These are phyloP conservation scores for Carnegiea gigantea DNA, from an alignment of 179 eudicot genomes.

Conservation along the genomic window DNA sequence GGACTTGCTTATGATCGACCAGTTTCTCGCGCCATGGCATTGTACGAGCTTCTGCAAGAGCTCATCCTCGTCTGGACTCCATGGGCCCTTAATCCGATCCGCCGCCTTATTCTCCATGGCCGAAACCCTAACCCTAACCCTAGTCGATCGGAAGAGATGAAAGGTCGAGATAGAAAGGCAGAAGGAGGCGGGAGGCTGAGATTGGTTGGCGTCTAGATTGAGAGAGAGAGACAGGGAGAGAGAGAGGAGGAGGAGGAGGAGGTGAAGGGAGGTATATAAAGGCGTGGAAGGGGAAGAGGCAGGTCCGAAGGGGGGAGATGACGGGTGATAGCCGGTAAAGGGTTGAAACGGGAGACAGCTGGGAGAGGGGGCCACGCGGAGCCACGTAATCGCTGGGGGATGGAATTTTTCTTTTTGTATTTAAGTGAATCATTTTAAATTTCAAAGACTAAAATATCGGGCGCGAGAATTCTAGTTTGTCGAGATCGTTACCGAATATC, in stretches of 20 bases:
- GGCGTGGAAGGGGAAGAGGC: neutral
- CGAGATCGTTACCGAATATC: neutral
- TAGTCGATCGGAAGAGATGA: neutral
- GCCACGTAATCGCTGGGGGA: slow-evolving; percentile 26
- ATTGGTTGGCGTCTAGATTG: neutral
- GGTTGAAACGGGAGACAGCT: slow-evolving; percentile 37
- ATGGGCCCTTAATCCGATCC: slow-evolving; percentile 40
- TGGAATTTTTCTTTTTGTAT: neutral
- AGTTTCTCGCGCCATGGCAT: slow-evolving; percentile 38
- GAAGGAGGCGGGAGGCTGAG: slow-evolving; percentile 1
- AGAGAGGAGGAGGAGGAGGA: too few species aligned
- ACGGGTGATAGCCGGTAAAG: slow-evolving; percentile 33
- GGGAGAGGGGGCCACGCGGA: slow-evolving; percentile 25
- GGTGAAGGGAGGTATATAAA: slow-evolving; percentile 6
- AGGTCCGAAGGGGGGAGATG: neutral
- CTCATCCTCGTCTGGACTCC: slow-evolving; percentile 46
- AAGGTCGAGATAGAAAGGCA: neutral
- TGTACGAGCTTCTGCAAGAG: slow-evolving; percentile 25
- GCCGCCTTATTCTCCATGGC: slow-evolving; percentile 28
- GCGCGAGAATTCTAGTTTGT: neutral
- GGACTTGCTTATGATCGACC: slow-evolving; percentile 40
- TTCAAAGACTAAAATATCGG: neutral
- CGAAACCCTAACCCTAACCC: slow-evolving; percentile 26
- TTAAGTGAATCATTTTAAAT: neutral
- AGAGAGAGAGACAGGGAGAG: neutral